phyloP scores from a whole-genome alignment of 1,139 yeast species.

The Saccharomyces hybrid region DNA sequence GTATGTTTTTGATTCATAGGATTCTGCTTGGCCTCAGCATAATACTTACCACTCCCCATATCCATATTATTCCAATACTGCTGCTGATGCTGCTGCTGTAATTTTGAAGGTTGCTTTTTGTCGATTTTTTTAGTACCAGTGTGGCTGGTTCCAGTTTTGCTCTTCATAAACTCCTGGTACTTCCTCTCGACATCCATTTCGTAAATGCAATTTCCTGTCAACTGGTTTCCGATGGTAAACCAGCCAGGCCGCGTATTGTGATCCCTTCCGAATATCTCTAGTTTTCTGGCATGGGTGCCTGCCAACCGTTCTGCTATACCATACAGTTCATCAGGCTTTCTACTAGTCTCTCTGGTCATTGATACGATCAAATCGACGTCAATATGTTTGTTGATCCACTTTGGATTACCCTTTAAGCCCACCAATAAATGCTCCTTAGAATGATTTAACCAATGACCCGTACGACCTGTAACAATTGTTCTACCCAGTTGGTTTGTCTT shows the following conservation, averaged over 20 bases:
- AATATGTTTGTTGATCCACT: constrained; percentile 58
- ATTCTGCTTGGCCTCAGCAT: neutral
- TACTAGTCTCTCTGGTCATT: constrained; percentile 75
- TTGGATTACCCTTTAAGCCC: constrained; percentile 73
- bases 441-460: constrained; percentile 96
- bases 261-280: constrained; percentile 82
- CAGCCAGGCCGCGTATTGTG: constrained; percentile 86
- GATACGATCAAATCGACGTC: constrained; percentile 78
- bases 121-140: neutral
- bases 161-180: constrained; percentile 15
- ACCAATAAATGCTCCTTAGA: constrained; percentile 85
- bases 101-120: neutral
- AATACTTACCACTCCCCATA: neutral
- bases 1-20: neutral
- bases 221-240: constrained; percentile 83
- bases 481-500: constrained; percentile 80
- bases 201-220: constrained; percentile 34
- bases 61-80: neutral
- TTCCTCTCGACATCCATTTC: constrained; percentile 47
- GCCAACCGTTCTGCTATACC: constrained; percentile 80
- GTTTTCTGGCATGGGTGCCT: constrained; percentile 64
- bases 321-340: constrained; percentile 85
- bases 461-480: constrained; percentile 89
- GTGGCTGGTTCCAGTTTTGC: neutral
- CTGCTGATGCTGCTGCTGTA: neutral